Conservation (phyloP, 441 rosid species). For the Corymbia calophylla region DNA sequence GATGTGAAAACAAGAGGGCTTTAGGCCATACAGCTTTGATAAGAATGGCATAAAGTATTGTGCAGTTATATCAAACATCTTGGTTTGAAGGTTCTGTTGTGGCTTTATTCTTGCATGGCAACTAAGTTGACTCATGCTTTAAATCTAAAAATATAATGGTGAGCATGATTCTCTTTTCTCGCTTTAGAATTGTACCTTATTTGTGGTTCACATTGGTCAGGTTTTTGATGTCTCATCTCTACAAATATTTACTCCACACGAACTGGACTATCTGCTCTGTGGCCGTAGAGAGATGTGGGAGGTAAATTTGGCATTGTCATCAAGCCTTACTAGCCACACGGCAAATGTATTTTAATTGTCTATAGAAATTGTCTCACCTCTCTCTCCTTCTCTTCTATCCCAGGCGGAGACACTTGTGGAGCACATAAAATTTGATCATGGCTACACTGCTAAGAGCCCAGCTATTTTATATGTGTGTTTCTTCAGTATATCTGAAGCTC, state of each 20-base stretch:
- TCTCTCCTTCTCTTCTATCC: neutral
- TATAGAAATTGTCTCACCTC: neutral
- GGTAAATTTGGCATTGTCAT: slow-evolving; percentile 31
- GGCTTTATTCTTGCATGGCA: neutral
- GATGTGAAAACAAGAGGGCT: neutral
- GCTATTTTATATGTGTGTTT: slow-evolving; percentile 65
- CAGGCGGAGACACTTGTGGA: slow-evolving; percentile 91
- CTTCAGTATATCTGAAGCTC: neutral
- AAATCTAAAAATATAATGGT: neutral
- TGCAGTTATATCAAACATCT: neutral
- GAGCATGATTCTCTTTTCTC: neutral
- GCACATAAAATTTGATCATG: slow-evolving; percentile 98
- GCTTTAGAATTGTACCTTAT: neutral
- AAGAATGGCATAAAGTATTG: neutral
- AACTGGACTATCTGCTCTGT: slow-evolving; percentile 91
- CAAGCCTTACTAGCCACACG: neutral
- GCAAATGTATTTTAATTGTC: neutral
- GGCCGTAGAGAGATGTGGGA: slow-evolving; percentile 99
- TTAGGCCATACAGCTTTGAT: neutral
- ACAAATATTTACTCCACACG: slow-evolving; percentile 90
- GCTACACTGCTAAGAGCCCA: slow-evolving; percentile 96
- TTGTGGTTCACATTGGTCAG: slow-evolving; percentile 21
- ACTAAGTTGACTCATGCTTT: neutral
- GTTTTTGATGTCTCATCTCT: slow-evolving; percentile 92
- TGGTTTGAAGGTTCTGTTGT: neutral